Percentiles rank a stretch among this genome's conserved stretches.
phyloP scores from a whole-genome alignment of 768 basidiomycete species.

The Daedaleopsis nitida region DNA sequence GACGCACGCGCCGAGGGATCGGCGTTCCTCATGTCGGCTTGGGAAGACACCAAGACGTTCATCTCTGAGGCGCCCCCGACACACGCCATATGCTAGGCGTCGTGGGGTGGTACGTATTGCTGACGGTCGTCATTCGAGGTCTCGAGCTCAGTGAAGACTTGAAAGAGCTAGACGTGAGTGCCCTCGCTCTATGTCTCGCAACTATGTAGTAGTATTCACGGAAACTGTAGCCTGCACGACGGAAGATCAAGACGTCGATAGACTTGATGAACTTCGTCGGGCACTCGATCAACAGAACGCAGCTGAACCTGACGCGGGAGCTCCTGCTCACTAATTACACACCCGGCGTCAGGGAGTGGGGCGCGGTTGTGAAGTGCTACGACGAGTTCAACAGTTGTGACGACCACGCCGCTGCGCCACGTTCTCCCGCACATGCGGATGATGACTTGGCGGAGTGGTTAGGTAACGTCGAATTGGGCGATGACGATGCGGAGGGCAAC shows the following conservation, averaged over 20 bases:
- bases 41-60: constrained; percentile 61
- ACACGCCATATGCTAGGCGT: constrained; percentile 60
- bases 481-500: constrained; percentile 31
- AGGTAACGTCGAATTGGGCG: constrained; percentile 43
- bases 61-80: constrained; percentile 62
- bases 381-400: constrained; percentile 30
- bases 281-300: constrained; percentile 48
- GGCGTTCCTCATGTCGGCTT: constrained; percentile 59
- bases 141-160: constrained; percentile 51
- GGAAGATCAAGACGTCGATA: constrained; percentile 51
- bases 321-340: constrained; percentile 51
- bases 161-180: constrained; percentile 50
- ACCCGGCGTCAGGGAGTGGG: constrained; percentile 49
- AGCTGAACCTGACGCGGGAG: constrained; percentile 52
- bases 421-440: constrained; percentile 44
- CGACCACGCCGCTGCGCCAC: constrained; percentile 29
- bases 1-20: constrained; percentile 54
- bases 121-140: constrained; percentile 54
- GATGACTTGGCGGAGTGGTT: constrained; percentile 64
- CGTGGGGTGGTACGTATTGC: constrained; percentile 58
- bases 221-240: constrained; percentile 31
- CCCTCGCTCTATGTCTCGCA: not conserved
- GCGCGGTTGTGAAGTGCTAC: constrained; percentile 40
- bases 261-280: constrained; percentile 53
- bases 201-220: not conserved